phyloP scores from a whole-genome alignment of 306 rosid genomes.

The Corylus avellana region DNA sequence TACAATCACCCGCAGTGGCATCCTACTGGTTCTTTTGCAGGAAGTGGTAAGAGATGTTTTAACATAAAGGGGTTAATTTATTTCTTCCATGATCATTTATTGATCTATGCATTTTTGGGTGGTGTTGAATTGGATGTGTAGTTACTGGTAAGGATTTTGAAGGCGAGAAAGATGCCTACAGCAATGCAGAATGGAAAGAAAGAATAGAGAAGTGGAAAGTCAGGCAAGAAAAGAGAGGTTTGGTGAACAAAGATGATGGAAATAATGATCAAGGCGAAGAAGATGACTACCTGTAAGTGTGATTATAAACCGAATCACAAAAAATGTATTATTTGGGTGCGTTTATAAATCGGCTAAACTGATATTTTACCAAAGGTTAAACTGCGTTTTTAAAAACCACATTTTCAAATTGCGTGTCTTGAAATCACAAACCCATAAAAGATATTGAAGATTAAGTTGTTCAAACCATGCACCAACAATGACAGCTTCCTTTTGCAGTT shows the following conservation, averaged over 20 bases:
- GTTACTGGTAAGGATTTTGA: slow-evolving; percentile 69
- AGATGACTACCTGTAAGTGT: slow-evolving; percentile 63
- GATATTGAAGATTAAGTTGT: not conserved
- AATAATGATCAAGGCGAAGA: slow-evolving; percentile 67
- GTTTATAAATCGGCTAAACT: no score
- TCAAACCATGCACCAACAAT: not conserved
- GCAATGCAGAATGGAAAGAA: slow-evolving; percentile 55
- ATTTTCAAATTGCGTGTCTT: no score
- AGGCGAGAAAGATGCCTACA: slow-evolving; percentile 45
- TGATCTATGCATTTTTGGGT: not conserved
- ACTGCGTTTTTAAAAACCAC: no score
- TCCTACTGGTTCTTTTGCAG: slow-evolving; percentile 50
- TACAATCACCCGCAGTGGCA: slow-evolving; percentile 49
- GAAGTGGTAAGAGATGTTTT: slow-evolving; percentile 52
- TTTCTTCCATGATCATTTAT: slow-evolving; percentile 15
- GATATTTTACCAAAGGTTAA: no score
- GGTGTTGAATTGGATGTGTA: slow-evolving; percentile 23
- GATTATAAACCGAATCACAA: no score
- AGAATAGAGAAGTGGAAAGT: slow-evolving; percentile 98
- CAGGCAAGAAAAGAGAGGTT: slow-evolving; percentile 78
- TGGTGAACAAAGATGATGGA: slow-evolving; percentile 53
- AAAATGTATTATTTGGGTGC: no score
- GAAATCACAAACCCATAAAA: not conserved
- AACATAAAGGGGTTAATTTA: not conserved
- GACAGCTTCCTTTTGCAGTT: slow-evolving; percentile 35